Evolutionary conservation across 208 protist genomes (phyloP), one percentile per base, ranked within the genome.

Genomic region (Crithidia acanthocephali): DNA sequence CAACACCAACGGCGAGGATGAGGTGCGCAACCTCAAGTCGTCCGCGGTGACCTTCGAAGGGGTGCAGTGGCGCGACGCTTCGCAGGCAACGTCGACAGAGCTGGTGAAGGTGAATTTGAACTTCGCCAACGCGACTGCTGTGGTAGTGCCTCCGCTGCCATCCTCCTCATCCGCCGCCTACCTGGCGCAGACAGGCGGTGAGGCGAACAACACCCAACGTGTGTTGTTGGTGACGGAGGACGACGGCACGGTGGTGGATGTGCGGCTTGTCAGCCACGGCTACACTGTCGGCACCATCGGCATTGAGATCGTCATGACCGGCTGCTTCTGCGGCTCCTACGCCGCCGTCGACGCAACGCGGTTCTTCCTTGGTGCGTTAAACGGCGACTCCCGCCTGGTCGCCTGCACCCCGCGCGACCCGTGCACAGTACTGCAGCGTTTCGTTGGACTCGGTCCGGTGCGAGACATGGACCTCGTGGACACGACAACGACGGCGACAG

Each of bases 1-100:
- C 53, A 97, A 97, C 68, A 62, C 76, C 7, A 79, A 70, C 50
- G 92, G 90, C 3, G 74, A 82, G 56, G 92, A 97, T 40, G 88
- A 95, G 77, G 80, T 74, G 60, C 74, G 78, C 51, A 82, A 75
- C 44, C 35, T 73, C 15, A 82, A 85, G 42, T 85, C 84, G 0
- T 72, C 77, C 0, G 77, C 89, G 11, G 60, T 89, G 10, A 76
- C 69, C 1, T 91, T 76, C 72, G 78, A 80, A 30, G 53, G 76
- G 10, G 52, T 81, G 11, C 60, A 74, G 68, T 96, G 92, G 90
- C 55, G 66, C 47, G 80, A 85, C 57, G 47, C 68, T 8, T 45
- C 76, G 15, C 68, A 90, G 40, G 91, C 83, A 16, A 25, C 37
- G 7, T 90, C 87, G 11, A 77, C 66, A 8, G 80, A 83, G 8